Percentiles rank a stretch among this genome's conserved stretches.
Conservation (phyloP, 2,329 filamentous ascomycete genomes). For the Colletotrichum endophyticum region DNA sequence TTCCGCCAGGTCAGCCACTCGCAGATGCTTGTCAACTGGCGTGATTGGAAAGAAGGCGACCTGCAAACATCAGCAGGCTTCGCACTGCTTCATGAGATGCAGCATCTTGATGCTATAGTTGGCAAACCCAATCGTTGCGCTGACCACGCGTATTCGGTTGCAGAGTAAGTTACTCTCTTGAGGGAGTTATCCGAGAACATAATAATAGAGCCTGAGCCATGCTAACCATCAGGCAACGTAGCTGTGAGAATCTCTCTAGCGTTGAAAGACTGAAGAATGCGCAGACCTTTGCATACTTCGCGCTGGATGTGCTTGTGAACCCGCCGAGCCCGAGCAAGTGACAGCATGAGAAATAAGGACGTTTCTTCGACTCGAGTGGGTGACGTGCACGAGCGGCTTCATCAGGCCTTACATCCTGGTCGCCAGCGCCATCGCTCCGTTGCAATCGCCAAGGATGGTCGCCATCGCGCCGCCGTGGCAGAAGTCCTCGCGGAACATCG, state of each 20-base stretch:
- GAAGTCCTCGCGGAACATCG: background rate
- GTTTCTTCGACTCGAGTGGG: background rate
- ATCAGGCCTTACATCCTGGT: background rate
- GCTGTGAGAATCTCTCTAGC: background rate
- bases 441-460: background rate
- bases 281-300: background rate
- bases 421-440: background rate
- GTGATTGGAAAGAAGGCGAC: background rate
- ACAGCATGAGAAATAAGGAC: rapidly evolving
- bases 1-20: background rate
- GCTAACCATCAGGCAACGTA: rapidly evolving
- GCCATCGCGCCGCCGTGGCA: background rate
- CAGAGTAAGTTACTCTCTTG: background rate
- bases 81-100: background rate
- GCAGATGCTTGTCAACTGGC: background rate
- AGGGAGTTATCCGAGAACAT: rapidly evolving
- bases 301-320: background rate
- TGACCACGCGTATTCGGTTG: background rate
- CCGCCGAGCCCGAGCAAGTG: background rate
- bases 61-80: background rate
- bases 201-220: background rate
- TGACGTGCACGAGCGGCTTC: background rate
- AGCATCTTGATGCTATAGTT: background rate
- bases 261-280: background rate
- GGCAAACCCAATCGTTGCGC: background rate